Percentiles rank a stretch among this genome's conserved stretches.
phyloP scores from a whole-genome alignment of 2,329 filamentous ascomycete genomes.

The Macroventuria anomochaeta region DNA sequence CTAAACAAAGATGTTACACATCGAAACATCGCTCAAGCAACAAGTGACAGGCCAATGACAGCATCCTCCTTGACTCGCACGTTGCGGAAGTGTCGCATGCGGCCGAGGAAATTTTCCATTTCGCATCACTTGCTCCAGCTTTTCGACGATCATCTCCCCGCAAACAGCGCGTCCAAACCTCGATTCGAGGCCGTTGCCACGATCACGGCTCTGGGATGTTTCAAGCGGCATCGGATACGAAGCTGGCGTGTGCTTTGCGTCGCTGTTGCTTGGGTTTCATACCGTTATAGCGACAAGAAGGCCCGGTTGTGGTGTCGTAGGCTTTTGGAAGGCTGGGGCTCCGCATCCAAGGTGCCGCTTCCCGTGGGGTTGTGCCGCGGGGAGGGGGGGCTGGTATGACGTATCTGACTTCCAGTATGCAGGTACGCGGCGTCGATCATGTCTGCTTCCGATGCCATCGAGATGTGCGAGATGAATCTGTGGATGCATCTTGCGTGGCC shows the following conservation, averaged over 20 bases:
- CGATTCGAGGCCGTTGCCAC: conserved; percentile 2
- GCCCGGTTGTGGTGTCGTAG: conserved; percentile 1
- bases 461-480: background rate
- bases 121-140: conserved; percentile 5
- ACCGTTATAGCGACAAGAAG: background rate
- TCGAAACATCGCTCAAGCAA: conserved; percentile 13
- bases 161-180: background rate
- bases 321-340: conserved; percentile 13
- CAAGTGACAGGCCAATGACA: conserved; percentile 6
- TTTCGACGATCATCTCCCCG: conserved; percentile 2
- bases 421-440: conserved; percentile 15
- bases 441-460: background rate
- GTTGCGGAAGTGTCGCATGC: background rate
- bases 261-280: background rate
- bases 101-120: background rate
- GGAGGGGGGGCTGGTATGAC: conserved; percentile 1
- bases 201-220: background rate
- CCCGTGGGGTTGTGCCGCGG: conserved; percentile 3
- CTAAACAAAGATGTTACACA: conserved; percentile 10
- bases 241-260: background rate
- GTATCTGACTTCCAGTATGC: background rate
- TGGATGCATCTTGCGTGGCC: background rate
- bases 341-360: background rate
- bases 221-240: background rate
- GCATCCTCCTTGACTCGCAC: background rate